These are phyloP conservation scores for Hapsidospora chrysogenum DNA, from an alignment of 495 filamentous ascomycete species.

Conservation along the genomic window DNA sequence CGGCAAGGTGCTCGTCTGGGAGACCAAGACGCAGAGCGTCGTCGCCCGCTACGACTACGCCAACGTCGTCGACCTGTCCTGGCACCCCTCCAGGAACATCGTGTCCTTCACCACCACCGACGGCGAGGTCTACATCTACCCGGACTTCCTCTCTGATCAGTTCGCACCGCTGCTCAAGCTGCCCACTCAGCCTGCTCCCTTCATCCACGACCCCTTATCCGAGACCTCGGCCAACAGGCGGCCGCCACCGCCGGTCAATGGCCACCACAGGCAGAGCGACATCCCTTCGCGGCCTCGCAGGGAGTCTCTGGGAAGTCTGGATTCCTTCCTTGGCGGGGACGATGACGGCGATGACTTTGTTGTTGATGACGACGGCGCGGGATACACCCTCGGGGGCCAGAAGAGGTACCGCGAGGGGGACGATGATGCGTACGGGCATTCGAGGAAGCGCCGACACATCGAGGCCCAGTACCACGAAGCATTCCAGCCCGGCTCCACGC, in stretches of 20 bases:
- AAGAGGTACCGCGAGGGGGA: conserved; percentile 45
- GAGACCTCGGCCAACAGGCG: conserved; percentile 52
- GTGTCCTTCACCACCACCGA: conserved; percentile 80
- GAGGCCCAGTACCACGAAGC: conserved; percentile 59
- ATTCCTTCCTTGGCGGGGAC: conserved; percentile 38
- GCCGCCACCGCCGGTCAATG: conserved; percentile 36
- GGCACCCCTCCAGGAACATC: conserved; percentile 82
- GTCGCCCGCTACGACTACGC: conserved; percentile 55
- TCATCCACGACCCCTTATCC: conserved; percentile 62
- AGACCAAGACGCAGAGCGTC: conserved; percentile 68
- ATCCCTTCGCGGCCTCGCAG: conserved; percentile 19
- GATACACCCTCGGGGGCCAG: conserved; percentile 56
- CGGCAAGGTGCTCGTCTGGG: conserved; percentile 74
- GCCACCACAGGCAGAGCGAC: conserved; percentile 32
- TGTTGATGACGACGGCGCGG: conserved; percentile 88
- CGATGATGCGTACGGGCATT: conserved; percentile 16
- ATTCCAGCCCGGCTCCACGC: conserved; percentile 88
- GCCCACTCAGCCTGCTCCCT: conserved; percentile 55
- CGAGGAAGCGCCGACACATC: conserved; percentile 31
- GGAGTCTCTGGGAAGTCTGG: conserved; percentile 28
- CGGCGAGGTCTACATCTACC: conserved; percentile 80
- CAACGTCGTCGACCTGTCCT: conserved; percentile 68
- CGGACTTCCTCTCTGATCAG: conserved; percentile 57
- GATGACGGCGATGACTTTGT: conserved; percentile 63
- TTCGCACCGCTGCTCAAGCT: conserved; percentile 40